Conservation (phyloP, 2,329 filamentous ascomycete genomes). For the Scleromitrula shiraiana region DNA sequence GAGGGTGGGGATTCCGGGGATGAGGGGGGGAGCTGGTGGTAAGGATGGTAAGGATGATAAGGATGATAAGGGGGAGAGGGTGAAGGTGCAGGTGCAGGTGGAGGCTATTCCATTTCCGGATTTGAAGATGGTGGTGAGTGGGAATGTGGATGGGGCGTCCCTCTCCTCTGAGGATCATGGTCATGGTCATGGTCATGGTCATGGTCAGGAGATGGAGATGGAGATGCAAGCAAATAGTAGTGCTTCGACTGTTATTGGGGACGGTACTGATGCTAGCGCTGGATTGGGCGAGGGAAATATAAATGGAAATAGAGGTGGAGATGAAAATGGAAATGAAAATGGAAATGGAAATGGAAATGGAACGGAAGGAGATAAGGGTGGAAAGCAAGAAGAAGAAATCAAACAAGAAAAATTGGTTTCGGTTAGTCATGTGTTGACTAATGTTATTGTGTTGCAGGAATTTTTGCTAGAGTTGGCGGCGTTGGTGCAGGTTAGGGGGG, state of each 20-base stretch:
- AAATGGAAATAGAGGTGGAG: slow-evolving; percentile 18
- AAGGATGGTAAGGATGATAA: too few relatives aligned
- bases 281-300: too few relatives aligned
- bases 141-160: neutral
- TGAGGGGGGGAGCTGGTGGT: slow-evolving; percentile 26
- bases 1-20: slow-evolving; percentile 38
- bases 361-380: neutral
- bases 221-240: too few relatives aligned
- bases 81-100: too few relatives aligned
- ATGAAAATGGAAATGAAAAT: neutral
- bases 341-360: too few relatives aligned
- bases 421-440: slow-evolving; percentile 72
- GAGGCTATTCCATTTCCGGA: slow-evolving; percentile 40
- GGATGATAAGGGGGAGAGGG: too few relatives aligned
- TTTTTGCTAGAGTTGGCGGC: slow-evolving; percentile 72
- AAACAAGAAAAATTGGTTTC: slow-evolving; percentile 41
- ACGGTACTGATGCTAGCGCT: too few relatives aligned
- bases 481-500: slow-evolving; percentile 65
- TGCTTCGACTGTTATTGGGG: too few relatives aligned
- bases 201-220: slow-evolving; percentile 15
- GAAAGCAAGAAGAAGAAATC: slow-evolving; percentile 16
- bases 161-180: too few relatives aligned
- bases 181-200: too few relatives aligned
- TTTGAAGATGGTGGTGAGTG: slow-evolving; percentile 19
- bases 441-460: slow-evolving; percentile 70